Evolutionary conservation across 2,329 filamentous ascomycete species (phyloP).

Genomic region (Elsinoe batatas): DNA sequence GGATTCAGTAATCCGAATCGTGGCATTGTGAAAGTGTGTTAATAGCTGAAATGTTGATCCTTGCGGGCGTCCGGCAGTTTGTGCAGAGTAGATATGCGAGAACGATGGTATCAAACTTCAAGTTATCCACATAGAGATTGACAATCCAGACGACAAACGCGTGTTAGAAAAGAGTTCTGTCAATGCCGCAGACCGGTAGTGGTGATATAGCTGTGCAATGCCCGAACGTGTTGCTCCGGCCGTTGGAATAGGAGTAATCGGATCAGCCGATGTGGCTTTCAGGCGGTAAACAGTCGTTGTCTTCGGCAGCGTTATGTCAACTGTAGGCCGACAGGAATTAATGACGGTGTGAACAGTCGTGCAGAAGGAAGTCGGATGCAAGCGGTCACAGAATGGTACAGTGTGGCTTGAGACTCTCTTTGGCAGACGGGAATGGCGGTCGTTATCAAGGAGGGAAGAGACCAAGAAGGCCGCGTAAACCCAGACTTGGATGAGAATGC

Average conservation of each 20-base stretch:
- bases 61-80: background rate
- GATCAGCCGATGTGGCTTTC: background rate
- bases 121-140: background rate
- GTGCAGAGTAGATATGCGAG: background rate
- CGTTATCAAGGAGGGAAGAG: slow-evolving; percentile 4
- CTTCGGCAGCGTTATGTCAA: background rate
- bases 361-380: slow-evolving; percentile 1
- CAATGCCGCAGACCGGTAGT: background rate
- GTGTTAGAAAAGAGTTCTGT: background rate
- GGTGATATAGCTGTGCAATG: slow-evolving; percentile 2
- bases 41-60: background rate
- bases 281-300: background rate
- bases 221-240: background rate
- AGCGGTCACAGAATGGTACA: background rate
- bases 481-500: background rate
- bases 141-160: background rate
- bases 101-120: background rate
- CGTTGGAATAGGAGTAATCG: slow-evolving; percentile 10
- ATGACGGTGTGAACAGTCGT: slow-evolving; percentile 4
- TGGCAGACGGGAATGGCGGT: background rate
- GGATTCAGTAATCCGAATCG: slow-evolving; percentile 10
- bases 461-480: slow-evolving; percentile 1
- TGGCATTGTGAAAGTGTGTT: slow-evolving; percentile 6
- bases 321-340: background rate
- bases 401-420: background rate